Conservation (phyloP, 345 rosid species). For the Iberis pinnata region DNA sequence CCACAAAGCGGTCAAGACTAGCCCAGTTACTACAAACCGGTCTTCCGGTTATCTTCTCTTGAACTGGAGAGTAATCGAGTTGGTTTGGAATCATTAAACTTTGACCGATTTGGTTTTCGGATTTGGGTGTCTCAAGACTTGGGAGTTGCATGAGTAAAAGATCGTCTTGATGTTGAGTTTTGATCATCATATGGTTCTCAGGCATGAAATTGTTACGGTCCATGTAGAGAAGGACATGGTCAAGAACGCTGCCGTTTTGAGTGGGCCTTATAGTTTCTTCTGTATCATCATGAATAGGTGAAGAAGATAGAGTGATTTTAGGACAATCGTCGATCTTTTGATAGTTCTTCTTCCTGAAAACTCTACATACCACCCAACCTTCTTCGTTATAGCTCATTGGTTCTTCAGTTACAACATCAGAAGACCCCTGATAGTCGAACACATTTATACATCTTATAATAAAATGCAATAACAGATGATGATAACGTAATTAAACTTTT, state of each 20-base stretch:
- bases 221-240: slow-evolving; percentile 66
- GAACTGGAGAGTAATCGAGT: slow-evolving; percentile 22
- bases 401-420: slow-evolving; percentile 38
- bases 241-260: slow-evolving; percentile 41
- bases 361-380: slow-evolving; percentile 97
- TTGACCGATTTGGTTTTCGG: slow-evolving; percentile 36
- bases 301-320: slow-evolving; percentile 40
- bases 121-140: slow-evolving; percentile 50
- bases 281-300: slow-evolving; percentile 35
- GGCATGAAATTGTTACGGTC: slow-evolving; percentile 47
- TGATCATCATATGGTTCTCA: slow-evolving; percentile 36
- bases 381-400: slow-evolving; percentile 45
- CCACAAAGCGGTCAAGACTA: slow-evolving; percentile 73
- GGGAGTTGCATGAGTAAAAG: slow-evolving; percentile 60
- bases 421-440: slow-evolving; percentile 12
- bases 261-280: slow-evolving; percentile 29
- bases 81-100: slow-evolving; percentile 24
- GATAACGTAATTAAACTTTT: background rate
- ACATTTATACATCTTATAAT: background rate
- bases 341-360: slow-evolving; percentile 83
- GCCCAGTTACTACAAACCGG: slow-evolving; percentile 60
- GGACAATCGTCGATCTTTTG: slow-evolving; percentile 79
- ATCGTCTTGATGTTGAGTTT: slow-evolving; percentile 20
- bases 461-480: too few species aligned
- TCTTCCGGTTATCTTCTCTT: slow-evolving; percentile 21